These are phyloP conservation scores for Phellinidium pouzarii DNA, from an alignment of 1,284 basidiomycete genomes.

Conservation along the genomic window DNA sequence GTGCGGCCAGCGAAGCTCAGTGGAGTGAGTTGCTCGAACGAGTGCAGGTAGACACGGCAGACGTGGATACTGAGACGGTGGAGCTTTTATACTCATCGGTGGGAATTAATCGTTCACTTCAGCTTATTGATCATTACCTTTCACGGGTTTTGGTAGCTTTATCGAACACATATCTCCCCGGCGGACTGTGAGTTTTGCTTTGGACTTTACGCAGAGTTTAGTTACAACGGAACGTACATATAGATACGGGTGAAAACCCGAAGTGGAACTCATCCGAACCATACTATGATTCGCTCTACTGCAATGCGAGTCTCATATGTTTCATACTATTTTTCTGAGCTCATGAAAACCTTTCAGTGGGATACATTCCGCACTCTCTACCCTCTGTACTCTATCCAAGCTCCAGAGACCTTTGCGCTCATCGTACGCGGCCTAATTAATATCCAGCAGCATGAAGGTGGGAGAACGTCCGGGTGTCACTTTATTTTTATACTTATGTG, in stretches of 20 bases:
- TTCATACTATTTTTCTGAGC: background rate
- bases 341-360: slow-evolving; percentile 36
- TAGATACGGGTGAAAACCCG: slow-evolving; percentile 66
- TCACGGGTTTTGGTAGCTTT: slow-evolving; percentile 34
- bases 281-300: slow-evolving; percentile 64
- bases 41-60: slow-evolving; percentile 45
- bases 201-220: background rate
- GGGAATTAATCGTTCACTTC: too few relatives aligned
- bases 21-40: slow-evolving; percentile 55
- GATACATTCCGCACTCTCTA: slow-evolving; percentile 58
- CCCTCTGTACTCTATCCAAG: slow-evolving; percentile 55
- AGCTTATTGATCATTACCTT: too few relatives aligned
- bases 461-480: background rate
- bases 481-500: background rate
- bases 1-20: slow-evolving; percentile 34
- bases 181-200: slow-evolving; percentile 45
- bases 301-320: slow-evolving; percentile 53
- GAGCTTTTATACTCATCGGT: slow-evolving; percentile 56
- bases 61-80: slow-evolving; percentile 42
- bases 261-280: slow-evolving; percentile 58
- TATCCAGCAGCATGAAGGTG: slow-evolving; percentile 60
- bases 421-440: slow-evolving; percentile 59
- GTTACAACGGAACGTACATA: background rate
- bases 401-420: slow-evolving; percentile 46
- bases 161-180: slow-evolving; percentile 60